Evolutionary conservation across 2,329 filamentous ascomycete genomes (phyloP), one percentile per base, ranked within the genome.

Genomic region (Rachicladosporium sp.): DNA sequence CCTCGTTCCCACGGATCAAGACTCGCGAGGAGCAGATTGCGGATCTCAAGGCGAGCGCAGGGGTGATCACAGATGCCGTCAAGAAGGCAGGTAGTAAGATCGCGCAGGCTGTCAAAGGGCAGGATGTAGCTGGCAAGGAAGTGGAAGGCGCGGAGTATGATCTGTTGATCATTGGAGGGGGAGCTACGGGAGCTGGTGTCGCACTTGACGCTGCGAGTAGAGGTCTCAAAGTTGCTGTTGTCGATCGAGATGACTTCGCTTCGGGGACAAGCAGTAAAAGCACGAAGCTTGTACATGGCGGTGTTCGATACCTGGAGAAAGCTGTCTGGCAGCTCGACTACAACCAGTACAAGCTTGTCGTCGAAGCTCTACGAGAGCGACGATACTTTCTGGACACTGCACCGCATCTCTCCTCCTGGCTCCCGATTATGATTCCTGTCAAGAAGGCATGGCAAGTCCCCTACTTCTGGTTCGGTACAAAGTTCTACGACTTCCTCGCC

Each of bases 271-370:
- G 81, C 66, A 85, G 80, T 61, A 89, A 89, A 67, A 87, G 81
- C 65, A 91, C 83, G 36, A 91, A 91, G 64, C 70, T 91, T 38
- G 84, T 91, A 11, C 83, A 91, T 62, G 83, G 83, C 50, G 83
- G 83, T 55, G 84, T 91, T 43, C 75, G 83, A 48, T 91, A 89
- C 58, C 69, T 91, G 43, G 84, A 91, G 61, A 91, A 91, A 68
- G 83, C 83, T 40, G 77, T 91, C 36, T 86, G 79, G 78, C 82
- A 88, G 58, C 67, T 89, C 52, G 83, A 91, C 61, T 88, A 87
- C 59, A 79, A 78, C 50, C 83, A 91, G 55, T 70, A 82, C 58
- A 69, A 79, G 56, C 73, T 91, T 35, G 83, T 91, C 52, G 81
- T 79, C 59, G 83, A 89, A 63, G 83, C 83, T 30, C 71, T 91